These are phyloP conservation scores for Fomitopsis palustris DNA, from an alignment of 1,284 basidiomycete genomes.

Conservation along the genomic window DNA sequence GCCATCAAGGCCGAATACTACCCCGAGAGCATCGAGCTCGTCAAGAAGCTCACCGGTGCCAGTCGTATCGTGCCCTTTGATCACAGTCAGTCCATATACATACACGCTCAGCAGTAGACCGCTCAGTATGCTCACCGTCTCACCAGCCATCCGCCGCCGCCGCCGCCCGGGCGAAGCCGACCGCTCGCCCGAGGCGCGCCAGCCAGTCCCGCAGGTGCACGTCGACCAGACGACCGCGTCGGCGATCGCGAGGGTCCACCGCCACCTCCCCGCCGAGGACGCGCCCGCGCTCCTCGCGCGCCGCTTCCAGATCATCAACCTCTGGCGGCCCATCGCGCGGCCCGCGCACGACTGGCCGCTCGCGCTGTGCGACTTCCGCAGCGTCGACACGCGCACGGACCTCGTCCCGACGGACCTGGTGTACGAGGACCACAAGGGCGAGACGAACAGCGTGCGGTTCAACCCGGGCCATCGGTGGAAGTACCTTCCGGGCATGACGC, in stretches of 20 bases:
- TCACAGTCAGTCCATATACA: slow-evolving; percentile 45
- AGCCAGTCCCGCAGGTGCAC: slow-evolving; percentile 47
- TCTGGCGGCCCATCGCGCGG: slow-evolving; percentile 63
- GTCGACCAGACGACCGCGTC: slow-evolving; percentile 52
- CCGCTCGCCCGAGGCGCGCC: slow-evolving; percentile 39
- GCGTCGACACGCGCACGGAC: slow-evolving; percentile 44
- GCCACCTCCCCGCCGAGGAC: slow-evolving; percentile 49
- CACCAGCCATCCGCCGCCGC: slow-evolving; percentile 43
- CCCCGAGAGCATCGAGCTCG: slow-evolving; percentile 52
- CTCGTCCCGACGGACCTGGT: slow-evolving; percentile 47
- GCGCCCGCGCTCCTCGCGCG: slow-evolving; percentile 39
- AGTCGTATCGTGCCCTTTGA: slow-evolving; percentile 58
- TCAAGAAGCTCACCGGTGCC: slow-evolving; percentile 61
- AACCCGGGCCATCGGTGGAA: slow-evolving; percentile 60
- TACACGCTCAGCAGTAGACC: too few species aligned
- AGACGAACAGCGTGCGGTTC: slow-evolving; percentile 52
- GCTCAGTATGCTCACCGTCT: neutral
- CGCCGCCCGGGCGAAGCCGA: slow-evolving; percentile 37
- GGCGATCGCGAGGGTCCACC: slow-evolving; percentile 44
- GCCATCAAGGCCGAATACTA: slow-evolving; percentile 54
- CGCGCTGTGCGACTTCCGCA: slow-evolving; percentile 58
- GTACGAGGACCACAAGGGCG: slow-evolving; percentile 53
- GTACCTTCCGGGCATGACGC: slow-evolving; percentile 57
- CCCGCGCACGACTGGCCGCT: slow-evolving; percentile 57
- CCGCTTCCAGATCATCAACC: slow-evolving; percentile 68